Conservation (phyloP, 768 basidiomycete species). For the Xerocomellus chrysenteron region DNA sequence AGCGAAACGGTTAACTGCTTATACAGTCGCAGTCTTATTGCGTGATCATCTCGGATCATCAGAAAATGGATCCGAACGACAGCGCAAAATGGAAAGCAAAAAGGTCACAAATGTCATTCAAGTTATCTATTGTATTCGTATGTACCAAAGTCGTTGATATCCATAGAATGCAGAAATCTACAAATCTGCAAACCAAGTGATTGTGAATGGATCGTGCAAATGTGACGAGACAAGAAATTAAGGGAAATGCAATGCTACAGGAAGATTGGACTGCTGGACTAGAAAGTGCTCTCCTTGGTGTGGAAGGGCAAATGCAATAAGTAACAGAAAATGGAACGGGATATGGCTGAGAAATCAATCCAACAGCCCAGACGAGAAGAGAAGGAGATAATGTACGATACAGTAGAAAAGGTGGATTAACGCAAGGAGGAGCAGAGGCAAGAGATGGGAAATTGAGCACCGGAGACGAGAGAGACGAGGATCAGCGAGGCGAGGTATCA, state of each 20-base stretch:
- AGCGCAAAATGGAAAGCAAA: constrained; percentile 9
- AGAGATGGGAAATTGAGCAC: constrained; percentile 6
- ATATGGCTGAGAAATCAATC: constrained; percentile 33
- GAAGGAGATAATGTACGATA: constrained; percentile 32
- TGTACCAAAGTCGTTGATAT: constrained; percentile 22
- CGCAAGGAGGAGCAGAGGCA: constrained; percentile 32
- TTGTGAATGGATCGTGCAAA: constrained; percentile 16
- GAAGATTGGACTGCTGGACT: constrained; percentile 26
- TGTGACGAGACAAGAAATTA: constrained; percentile 14
- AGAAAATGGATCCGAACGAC: constrained; percentile 4
- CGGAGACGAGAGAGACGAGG: constrained; percentile 15
- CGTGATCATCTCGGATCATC: too few species aligned
- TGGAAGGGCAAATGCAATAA: constrained; percentile 38
- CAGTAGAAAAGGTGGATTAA: constrained; percentile 29
- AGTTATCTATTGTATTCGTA: constrained; percentile 18
- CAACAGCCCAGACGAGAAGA: constrained; percentile 27
- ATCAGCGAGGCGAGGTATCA: constrained; percentile 10
- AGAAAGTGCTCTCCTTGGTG: constrained; percentile 34
- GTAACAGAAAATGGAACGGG: constrained; percentile 27
- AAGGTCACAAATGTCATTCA: constrained; percentile 27
- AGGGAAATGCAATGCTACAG: constrained; percentile 38
- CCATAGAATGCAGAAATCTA: constrained; percentile 32
- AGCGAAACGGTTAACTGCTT: too few species aligned
- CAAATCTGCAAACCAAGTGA: constrained; percentile 26
- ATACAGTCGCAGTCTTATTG: too few species aligned